Evolutionary conservation across 768 basidiomycete genomes (phyloP).

Genomic region (Leccinum truebloodii): DNA sequence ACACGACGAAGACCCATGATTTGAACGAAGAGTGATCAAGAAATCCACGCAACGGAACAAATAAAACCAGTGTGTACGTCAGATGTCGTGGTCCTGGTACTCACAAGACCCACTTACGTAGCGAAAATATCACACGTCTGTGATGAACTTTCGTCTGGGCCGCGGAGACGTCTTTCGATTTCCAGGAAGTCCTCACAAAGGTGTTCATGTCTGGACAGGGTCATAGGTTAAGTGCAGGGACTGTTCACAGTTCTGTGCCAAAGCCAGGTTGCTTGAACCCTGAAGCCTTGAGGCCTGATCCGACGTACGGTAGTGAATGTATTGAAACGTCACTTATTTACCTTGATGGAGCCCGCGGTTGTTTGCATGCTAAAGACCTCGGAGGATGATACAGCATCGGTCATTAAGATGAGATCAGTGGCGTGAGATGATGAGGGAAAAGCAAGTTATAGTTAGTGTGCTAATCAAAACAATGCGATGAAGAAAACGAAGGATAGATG

Average conservation of each 20-base stretch:
- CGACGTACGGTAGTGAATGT: not conserved
- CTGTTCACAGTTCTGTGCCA: not conserved
- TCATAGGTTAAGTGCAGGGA: conserved; percentile 1
- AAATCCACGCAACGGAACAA: not conserved
- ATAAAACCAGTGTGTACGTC: not conserved
- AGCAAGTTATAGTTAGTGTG: conserved; percentile 6
- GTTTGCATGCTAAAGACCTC: conserved; percentile 5
- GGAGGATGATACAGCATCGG: conserved; percentile 10
- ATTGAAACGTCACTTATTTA: not conserved
- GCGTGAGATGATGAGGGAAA: conserved; percentile 4
- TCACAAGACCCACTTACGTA: not conserved
- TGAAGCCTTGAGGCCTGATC: conserved; percentile 4
- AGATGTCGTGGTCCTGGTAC: not conserved
- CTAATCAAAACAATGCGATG: conserved; percentile 19
- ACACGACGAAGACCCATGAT: not conserved
- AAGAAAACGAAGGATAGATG: conserved; percentile 7
- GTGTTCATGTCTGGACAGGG: conserved; percentile 1
- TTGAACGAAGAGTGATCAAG: not conserved
- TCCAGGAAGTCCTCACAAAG: conserved; percentile 5
- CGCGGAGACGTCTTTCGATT: conserved; percentile 10
- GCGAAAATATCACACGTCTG: conserved; percentile 1
- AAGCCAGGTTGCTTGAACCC: not conserved
- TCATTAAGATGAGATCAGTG: conserved; percentile 8
- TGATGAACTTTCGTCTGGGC: not conserved
- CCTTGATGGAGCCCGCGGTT: conserved; percentile 1